A percentile compares a stretch with the other conserved stretches of the same genome.
These are phyloP conservation scores for Leccinum barrowsii DNA, from an alignment of 768 basidiomycete genomes.

Conservation along the genomic window DNA sequence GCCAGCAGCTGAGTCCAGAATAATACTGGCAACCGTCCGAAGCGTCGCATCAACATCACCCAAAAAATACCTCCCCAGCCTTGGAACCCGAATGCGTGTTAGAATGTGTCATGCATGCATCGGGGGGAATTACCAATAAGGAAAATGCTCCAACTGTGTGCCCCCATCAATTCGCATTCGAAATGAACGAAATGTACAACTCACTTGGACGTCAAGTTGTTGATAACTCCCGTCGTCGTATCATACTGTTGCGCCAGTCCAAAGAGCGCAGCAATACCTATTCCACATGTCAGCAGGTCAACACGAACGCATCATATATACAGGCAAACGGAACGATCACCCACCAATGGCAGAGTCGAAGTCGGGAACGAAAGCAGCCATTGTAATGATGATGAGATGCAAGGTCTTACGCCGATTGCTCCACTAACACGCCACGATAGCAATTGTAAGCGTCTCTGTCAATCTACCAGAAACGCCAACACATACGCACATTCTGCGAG, in stretches of 20 bases:
- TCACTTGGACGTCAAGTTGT: constrained; percentile 47
- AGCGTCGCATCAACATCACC: constrained; percentile 31
- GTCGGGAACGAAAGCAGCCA: constrained; percentile 53
- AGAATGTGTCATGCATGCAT: constrained; percentile 3
- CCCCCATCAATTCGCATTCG: constrained; percentile 3
- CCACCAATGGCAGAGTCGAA: constrained; percentile 51
- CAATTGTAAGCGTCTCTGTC: not conserved
- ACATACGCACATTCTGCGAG: constrained; percentile 47
- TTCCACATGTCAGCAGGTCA: not conserved
- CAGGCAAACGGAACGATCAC: constrained; percentile 1
- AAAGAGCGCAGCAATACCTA: constrained; percentile 51
- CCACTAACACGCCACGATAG: constrained; percentile 36
- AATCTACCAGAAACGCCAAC: not conserved
- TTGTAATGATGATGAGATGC: constrained; percentile 45
- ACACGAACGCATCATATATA: not conserved
- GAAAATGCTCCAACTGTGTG: constrained; percentile 45
- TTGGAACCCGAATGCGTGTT: constrained; percentile 4
- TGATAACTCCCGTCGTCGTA: constrained; percentile 47
- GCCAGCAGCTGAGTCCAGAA: constrained; percentile 38
- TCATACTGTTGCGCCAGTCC: constrained; percentile 41
- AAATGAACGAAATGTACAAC: not conserved
- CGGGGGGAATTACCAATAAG: constrained; percentile 32
- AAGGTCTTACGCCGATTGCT: constrained; percentile 40
- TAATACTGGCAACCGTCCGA: constrained; percentile 28
- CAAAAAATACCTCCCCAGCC: constrained; percentile 31